Percentiles rank a stretch among this genome's conserved stretches.
phyloP scores from a whole-genome alignment of 768 basidiomycete species.

The Termitomyces sp. region DNA sequence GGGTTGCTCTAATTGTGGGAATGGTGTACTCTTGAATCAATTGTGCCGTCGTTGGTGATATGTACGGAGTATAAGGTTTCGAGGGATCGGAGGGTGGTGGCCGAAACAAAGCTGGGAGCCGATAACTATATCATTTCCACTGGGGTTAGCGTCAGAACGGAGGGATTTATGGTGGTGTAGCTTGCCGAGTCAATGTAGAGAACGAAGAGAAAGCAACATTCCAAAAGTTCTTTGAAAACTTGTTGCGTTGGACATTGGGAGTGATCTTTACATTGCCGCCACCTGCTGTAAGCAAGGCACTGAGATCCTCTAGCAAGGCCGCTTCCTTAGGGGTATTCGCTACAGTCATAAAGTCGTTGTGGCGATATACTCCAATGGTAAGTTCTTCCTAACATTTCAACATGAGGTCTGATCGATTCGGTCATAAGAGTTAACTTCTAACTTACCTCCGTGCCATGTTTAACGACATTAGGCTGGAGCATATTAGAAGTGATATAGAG shows the following conservation, averaged over 20 bases:
- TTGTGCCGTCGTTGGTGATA: constrained; percentile 36
- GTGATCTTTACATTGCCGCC: constrained; percentile 45
- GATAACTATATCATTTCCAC: constrained; percentile 24
- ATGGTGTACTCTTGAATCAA: constrained; percentile 39
- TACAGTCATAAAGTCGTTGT: constrained; percentile 34
- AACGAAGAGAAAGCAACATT: constrained; percentile 54
- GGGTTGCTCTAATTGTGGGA: constrained; percentile 41
- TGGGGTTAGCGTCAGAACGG: not conserved
- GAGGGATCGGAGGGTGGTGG: constrained; percentile 35
- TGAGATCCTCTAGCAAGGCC: constrained; percentile 41
- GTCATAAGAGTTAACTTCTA: not conserved
- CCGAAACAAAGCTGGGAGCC: constrained; percentile 50
- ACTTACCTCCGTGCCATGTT: constrained; percentile 51
- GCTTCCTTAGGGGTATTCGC: constrained; percentile 40
- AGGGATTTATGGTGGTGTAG: not conserved
- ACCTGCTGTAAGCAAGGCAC: constrained; percentile 39
- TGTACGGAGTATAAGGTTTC: constrained; percentile 34
- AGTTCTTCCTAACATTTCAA: constrained; percentile 40
- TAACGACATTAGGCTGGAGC: constrained; percentile 40
- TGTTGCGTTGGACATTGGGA: constrained; percentile 59
- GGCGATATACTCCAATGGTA: constrained; percentile 52
- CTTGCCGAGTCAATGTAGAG: constrained; percentile 45
- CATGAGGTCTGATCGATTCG: not conserved
- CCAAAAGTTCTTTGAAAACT: constrained; percentile 65
- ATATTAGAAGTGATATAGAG: constrained; percentile 55